Base-by-base conservation (phyloP, 306 rosid species). In the Rosa rugosa region DNA sequence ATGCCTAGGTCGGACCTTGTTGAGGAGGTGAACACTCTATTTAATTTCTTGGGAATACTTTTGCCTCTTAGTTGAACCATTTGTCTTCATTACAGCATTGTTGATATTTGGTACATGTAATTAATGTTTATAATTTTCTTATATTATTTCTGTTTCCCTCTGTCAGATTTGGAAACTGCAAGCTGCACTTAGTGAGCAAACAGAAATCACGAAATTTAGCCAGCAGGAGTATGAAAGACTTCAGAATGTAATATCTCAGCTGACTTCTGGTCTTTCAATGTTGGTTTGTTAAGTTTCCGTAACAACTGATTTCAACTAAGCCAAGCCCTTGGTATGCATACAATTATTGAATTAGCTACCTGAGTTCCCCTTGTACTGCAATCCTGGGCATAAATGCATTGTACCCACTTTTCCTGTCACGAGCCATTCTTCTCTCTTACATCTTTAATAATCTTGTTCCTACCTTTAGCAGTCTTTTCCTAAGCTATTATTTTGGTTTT, bases 81-180 rank as follows among this genome's bases (percentile, higher is more conserved):
- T 75, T 27, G 41, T 70, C 69, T 11, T 22, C n/a, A 68, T 72
- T 45, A 27, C n/a, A 31, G 42, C 53, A 11, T 47, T 63, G 44
- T 42, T 36, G 46, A 53, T n/a, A 46, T 63, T 46, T 57, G 42
- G 8, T 57, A 46, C 20, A 11, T 38, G 6, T 36, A 72, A 82
- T 64, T 31, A 17, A 5, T 16, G 34, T 13, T 17, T 27, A 18
- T 60, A 6, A 5, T n/a, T 27, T 23, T 44, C 54, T 65, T 14
- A 71, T 50, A 40, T 27, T 80, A 46, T 80, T 50, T 13, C 53
- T 56, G 13, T 78, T 77, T 78, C 77, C 54, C 46, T 50, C 66
- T 72, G 50, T n/a, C 85, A 94, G 98, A 88, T 94, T 77, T 92
- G 97, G 97, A 92, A 87, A 88, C 85, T 94, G 79, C 97, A 94